phyloP scores from a whole-genome alignment of 2,329 filamentous ascomycete species.

The Massarina eburnea region DNA sequence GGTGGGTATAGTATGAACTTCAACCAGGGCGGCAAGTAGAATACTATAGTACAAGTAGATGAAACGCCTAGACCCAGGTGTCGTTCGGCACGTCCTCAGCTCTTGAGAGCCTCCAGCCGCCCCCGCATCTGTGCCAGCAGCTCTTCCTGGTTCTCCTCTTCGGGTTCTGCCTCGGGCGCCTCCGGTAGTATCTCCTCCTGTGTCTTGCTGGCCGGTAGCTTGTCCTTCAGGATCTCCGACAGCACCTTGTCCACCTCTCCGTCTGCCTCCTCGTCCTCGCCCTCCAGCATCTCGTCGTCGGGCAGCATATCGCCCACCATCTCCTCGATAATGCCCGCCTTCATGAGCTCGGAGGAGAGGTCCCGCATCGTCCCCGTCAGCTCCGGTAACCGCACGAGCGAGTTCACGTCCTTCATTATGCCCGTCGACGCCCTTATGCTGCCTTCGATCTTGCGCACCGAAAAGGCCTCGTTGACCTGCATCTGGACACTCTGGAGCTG shows the following conservation, averaged over 20 bases:
- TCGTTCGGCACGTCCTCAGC: slow-evolving; percentile 52
- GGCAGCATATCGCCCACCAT: slow-evolving; percentile 88
- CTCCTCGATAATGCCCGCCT: slow-evolving; percentile 96
- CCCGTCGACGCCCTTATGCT: slow-evolving; percentile 82
- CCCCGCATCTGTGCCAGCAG: slow-evolving; percentile 95
- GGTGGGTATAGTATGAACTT: slow-evolving; percentile 97
- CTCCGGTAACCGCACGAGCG: slow-evolving; percentile 79
- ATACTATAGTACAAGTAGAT: background rate
- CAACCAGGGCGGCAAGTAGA: slow-evolving; percentile 44
- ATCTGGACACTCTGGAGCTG: slow-evolving; percentile 92
- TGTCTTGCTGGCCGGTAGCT: slow-evolving; percentile 67
- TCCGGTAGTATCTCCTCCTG: slow-evolving; percentile 56
- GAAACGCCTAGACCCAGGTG: background rate
- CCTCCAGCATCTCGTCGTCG: slow-evolving; percentile 65
- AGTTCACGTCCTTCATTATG: slow-evolving; percentile 97
- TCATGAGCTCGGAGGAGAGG: slow-evolving; percentile 82
- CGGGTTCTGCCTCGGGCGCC: slow-evolving; percentile 63
- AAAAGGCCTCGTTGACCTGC: slow-evolving; percentile 97
- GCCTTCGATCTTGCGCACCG: slow-evolving; percentile 92
- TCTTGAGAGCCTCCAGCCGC: slow-evolving; percentile 85
- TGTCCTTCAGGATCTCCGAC: slow-evolving; percentile 84
- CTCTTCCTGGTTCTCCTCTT: slow-evolving; percentile 83
- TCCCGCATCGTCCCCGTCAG: slow-evolving; percentile 87
- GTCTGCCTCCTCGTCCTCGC: slow-evolving; percentile 71
- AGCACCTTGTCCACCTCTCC: slow-evolving; percentile 89